phyloP scores from a whole-genome alignment of 2,329 filamentous ascomycete genomes.

The Paracamarosporium sp. region DNA sequence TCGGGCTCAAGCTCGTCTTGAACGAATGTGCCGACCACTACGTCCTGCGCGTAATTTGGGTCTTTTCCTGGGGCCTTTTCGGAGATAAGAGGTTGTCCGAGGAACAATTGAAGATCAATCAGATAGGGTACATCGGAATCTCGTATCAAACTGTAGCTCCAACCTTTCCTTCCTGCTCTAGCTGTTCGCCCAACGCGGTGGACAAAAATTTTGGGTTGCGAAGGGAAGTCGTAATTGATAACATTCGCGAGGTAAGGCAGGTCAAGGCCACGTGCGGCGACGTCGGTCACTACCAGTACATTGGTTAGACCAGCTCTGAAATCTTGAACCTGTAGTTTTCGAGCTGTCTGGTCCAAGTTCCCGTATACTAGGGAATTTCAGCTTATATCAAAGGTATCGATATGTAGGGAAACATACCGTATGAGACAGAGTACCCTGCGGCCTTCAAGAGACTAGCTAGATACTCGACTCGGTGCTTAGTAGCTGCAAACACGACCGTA shows the following conservation, averaged over 20 bases:
- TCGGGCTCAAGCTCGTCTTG: conserved; percentile 76
- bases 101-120: conserved; percentile 90
- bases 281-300: conserved; percentile 94
- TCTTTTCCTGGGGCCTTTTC: conserved; percentile 68
- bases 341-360: conserved; percentile 89
- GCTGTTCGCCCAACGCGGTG: conserved; percentile 96
- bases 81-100: conserved; percentile 81
- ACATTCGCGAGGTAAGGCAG: conserved; percentile 96
- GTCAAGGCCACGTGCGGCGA: conserved; percentile 97
- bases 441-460: conserved; percentile 78
- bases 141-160: conserved; percentile 91
- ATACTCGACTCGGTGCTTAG: conserved; percentile 98
- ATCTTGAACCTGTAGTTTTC: conserved; percentile 88
- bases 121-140: conserved; percentile 91
- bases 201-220: conserved; percentile 95
- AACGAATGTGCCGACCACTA: conserved; percentile 79
- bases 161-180: conserved; percentile 88
- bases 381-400: conserved; percentile 5
- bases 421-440: conserved; percentile 87
- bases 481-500: conserved; percentile 92
- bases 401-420: conserved; percentile 50
- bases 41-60: conserved; percentile 78
- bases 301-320: conserved; percentile 86
- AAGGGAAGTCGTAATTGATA: conserved; percentile 98
- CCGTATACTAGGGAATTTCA: conserved; percentile 71